Evolutionary conservation across 2,329 filamentous ascomycete species (phyloP), one percentile per base, ranked within the genome.

Genomic region (Pseudogymnoascus pannorum): DNA sequence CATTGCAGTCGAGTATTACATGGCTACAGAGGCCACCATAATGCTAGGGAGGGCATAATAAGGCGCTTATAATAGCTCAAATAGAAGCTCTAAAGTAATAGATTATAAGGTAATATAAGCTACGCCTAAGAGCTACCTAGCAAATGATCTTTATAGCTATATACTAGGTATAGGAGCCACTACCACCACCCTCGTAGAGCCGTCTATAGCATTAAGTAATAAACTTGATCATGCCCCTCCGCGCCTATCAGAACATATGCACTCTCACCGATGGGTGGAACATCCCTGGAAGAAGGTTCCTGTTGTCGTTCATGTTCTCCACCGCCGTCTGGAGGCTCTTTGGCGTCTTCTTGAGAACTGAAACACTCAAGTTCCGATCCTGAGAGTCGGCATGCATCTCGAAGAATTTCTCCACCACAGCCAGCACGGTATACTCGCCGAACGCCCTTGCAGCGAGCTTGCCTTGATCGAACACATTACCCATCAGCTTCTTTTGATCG

Each of bases 281-380:
- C 71, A 74, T 71, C 14, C 68, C 66, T 48, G 70, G 70, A 59
- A 72, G 63, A 20, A 73, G 63, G 61, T 69, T 67, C 65, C 67
- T 69, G 58, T 71, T 73, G 22, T 73, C 70, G 44, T 73, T 67
- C 60, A 74, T 65, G 57, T 68, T 71, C 60, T 71, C 65, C 44
- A 73, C 66, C 7, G 71, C 72, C 11, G 68, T 65, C 60, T 69
- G 68, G 57, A 72, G 60, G 9, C 64, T 63, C 59, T 66, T 66
- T 1, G 69, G 71, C 40, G 69, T 71, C 60, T 68, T 64, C 63
- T 71, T 70, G 57, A 74, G 63, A 16, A 72, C 67, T 14, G 66
- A 64, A 14, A 66, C 68, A 36, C 66, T 67, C 44, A 73, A 64
- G n/a, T 63, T 68, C 48, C 65, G 65, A 59, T 70, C 67, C 18